Percentiles rank a stretch among this genome's conserved stretches.
Evolutionary conservation across 176 grass and related monocot species (phyloP).

Genomic region (Coix lacrymajobi): DNA sequence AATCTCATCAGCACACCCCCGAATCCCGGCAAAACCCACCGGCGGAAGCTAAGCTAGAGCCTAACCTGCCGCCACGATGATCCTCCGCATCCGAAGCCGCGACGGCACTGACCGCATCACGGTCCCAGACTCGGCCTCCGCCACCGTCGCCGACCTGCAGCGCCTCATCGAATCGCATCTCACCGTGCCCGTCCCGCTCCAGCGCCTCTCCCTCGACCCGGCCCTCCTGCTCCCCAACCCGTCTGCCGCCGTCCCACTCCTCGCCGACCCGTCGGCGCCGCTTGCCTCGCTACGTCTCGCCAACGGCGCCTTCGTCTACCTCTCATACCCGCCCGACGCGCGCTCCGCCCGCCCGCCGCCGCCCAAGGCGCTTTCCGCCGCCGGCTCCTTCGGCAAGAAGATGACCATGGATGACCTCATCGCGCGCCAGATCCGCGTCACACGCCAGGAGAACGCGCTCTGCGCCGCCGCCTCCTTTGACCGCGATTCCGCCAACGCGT

Average conservation of each 20-base stretch:
- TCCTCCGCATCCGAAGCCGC: constrained; percentile 77
- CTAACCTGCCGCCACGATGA: constrained; percentile 33
- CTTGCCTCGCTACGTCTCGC: constrained; percentile 55
- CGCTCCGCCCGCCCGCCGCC: constrained; percentile 36
- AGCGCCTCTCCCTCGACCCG: constrained; percentile 64
- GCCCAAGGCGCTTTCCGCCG: constrained; percentile 37
- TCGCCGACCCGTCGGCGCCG: constrained; percentile 27
- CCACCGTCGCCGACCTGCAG: constrained; percentile 62
- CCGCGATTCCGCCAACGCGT: constrained; percentile 66
- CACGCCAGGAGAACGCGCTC: constrained; percentile 74
- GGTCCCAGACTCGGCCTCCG: constrained; percentile 38
- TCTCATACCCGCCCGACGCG: constrained; percentile 37
- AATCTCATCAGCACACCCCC: background rate
- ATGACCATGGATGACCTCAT: constrained; percentile 98
- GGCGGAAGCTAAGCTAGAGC: background rate
- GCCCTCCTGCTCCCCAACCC: constrained; percentile 42
- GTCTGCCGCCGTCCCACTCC: background rate
- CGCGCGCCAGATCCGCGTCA: constrained; percentile 95
- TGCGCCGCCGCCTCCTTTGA: constrained; percentile 81
- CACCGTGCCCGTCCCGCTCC: constrained; percentile 45
- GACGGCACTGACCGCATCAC: constrained; percentile 75
- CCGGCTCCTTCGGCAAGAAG: constrained; percentile 76
- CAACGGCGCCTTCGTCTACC: constrained; percentile 72
- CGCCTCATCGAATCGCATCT: constrained; percentile 57
- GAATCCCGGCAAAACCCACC: background rate